Base-by-base conservation (phyloP, 2,329 filamentous ascomycete species). In the Epicoccum nigrum region DNA sequence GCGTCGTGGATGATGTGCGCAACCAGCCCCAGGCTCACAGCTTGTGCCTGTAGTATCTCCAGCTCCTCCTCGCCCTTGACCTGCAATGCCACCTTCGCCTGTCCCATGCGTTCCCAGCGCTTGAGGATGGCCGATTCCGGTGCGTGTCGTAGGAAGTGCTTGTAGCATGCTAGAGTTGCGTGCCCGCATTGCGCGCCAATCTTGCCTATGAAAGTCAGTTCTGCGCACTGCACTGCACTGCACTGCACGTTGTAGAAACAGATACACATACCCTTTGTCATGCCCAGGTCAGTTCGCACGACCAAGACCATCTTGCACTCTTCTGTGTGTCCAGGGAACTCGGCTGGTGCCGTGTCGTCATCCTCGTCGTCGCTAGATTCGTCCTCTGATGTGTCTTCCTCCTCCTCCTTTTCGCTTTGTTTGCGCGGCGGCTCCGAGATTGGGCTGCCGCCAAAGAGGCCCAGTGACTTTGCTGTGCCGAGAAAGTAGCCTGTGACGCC, bases 141-240 rank as follows among this genome's bases (percentile, higher is more conserved):
- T 35, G 76, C 65, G 19, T 80, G 80, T 30, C 78, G 74, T 32
- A 85, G 76, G 59, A 95, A 85, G 52, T 86, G 79, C 78, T 97
- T 97, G 85, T 96, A 99, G 83, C 93, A 97, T 47, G 93, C 92
- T 49, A 99, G 86, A 3, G 93, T 96, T n/a, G 94, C 94, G 75
- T 97, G 94, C 41, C 88, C 89, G 76, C 89, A 93, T 76, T 97
- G 94, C 7, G 94, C 94, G 50, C 91, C 94, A 67, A 97, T 97
- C 81, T 99, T 99, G 67, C 93, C 93, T 96, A 58, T 37, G 17
- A 16, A 23, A 15, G 32, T 52, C 28, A 52, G 4, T 4, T n/a
- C n/a, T n/a, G n/a, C n/a, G n/a, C n/a, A n/a, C n/a, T n/a, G n/a
- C n/a, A n/a, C n/a, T n/a, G n/a, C n/a, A n/a, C n/a, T n/a, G n/a